phyloP scores from a whole-genome alignment of 1,284 basidiomycete genomes.

The Boletellus deceptivus region DNA sequence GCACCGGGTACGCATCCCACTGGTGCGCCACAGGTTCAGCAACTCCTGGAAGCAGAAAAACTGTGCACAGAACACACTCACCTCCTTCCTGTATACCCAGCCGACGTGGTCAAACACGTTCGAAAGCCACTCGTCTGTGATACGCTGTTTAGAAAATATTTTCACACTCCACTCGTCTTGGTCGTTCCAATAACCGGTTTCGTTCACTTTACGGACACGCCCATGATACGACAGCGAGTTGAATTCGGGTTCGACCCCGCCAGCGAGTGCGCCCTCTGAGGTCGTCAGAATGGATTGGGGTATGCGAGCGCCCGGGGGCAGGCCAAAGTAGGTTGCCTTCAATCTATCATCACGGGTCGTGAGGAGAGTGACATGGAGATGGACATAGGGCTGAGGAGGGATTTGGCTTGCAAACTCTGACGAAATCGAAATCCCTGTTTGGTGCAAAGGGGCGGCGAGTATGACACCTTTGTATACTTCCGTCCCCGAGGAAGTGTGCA shows the following conservation, averaged over 20 bases:
- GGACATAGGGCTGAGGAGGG: constrained; percentile 73
- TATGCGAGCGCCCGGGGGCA: constrained; percentile 43
- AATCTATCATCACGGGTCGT: constrained; percentile 69
- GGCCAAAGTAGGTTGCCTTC: constrained; percentile 71
- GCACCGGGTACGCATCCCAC: constrained; percentile 78
- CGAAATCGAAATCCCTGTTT: constrained; percentile 54
- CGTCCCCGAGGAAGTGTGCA: constrained; percentile 44
- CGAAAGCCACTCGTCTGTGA: constrained; percentile 70
- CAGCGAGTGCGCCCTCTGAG: constrained; percentile 50
- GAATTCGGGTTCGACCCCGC: constrained; percentile 70
- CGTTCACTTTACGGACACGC: constrained; percentile 37
- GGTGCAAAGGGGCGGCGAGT: constrained; percentile 75
- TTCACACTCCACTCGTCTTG: constrained; percentile 72
- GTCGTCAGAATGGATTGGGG: constrained; percentile 79
- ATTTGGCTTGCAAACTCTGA: constrained; percentile 47
- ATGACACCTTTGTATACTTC: constrained; percentile 65
- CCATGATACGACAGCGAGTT: constrained; percentile 89
- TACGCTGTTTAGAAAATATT: constrained; percentile 74
- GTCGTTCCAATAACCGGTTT: constrained; percentile 19
- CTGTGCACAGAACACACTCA: constrained; percentile 29
- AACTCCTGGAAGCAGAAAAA: not conserved
- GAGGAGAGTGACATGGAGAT: constrained; percentile 87
- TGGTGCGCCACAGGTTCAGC: constrained; percentile 27
- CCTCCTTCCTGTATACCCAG: constrained; percentile 85
- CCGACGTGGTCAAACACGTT: constrained; percentile 69